Percentiles rank a stretch among this genome's conserved stretches.
Conservation (phyloP, 106 monocot genomes). For the Dendrobium huoshanense region DNA sequence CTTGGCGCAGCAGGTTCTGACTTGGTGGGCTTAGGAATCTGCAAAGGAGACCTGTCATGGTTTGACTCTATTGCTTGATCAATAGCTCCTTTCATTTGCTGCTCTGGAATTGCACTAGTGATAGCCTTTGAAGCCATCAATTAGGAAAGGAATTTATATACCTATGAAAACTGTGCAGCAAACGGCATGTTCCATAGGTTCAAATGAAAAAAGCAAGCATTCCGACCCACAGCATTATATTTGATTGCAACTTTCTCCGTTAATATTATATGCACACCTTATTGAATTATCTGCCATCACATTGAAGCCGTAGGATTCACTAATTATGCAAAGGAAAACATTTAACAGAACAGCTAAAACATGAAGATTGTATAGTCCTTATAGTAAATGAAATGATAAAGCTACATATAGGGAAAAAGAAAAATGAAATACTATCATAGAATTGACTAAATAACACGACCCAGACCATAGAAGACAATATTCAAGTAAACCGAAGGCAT, state of each 20-base stretch:
- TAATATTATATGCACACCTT: not conserved
- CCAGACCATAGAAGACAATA: not conserved
- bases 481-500: not conserved
- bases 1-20: slow-evolving; percentile 9
- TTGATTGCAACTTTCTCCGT: not conserved
- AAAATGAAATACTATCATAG: not conserved
- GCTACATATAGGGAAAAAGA: not conserved
- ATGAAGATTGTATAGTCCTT: not conserved
- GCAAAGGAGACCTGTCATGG: slow-evolving; percentile 5
- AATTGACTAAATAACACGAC: not conserved
- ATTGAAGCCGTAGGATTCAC: not conserved
- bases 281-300: not conserved
- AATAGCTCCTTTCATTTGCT: slow-evolving; percentile 8
- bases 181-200: not conserved
- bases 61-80: slow-evolving; percentile 2
- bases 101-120: slow-evolving; percentile 1
- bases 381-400: not conserved
- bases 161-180: slow-evolving; percentile 1
- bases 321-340: not conserved
- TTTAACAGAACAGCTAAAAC: not conserved
- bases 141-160: not conserved
- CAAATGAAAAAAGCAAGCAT: not conserved
- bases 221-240: not conserved
- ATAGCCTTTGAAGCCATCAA: slow-evolving; percentile 24
- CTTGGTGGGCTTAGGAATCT: slow-evolving; percentile 16